Percentiles rank a stretch among this genome's conserved stretches.
phyloP scores from a whole-genome alignment of 345 rosid species.

The Gossypium bickii region DNA sequence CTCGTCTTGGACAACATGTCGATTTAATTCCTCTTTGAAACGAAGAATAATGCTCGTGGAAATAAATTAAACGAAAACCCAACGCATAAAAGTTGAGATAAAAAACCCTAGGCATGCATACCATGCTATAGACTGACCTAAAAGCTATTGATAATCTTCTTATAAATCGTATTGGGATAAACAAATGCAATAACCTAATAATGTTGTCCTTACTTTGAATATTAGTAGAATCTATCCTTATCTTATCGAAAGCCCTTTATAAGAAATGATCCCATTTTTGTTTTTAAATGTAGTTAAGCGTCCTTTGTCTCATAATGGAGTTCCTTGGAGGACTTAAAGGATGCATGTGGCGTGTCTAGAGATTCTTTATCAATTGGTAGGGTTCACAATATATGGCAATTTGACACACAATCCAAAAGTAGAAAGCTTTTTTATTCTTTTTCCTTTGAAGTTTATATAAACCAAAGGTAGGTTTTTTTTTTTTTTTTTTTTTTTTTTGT shows the following conservation, averaged over 20 bases:
- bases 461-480: too few relatives aligned
- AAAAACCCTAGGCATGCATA: neutral
- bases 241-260: neutral
- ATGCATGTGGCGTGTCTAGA: neutral
- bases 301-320: conserved; percentile 3
- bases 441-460: neutral
- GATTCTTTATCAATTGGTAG: neutral
- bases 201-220: conserved; percentile 1
- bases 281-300: neutral
- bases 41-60: neutral
- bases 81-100: neutral
- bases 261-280: neutral
- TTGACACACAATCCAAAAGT: conserved; percentile 6
- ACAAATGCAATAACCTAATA: neutral
- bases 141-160: neutral
- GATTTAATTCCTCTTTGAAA: neutral
- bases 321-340: neutral
- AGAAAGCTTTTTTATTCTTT: neutral
- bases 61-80: neutral
- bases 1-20: neutral
- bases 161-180: neutral
- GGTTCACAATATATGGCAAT: neutral
- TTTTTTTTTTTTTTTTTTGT: too few relatives aligned
- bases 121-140: neutral
- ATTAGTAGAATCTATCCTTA: conserved; percentile 4